phyloP scores from a whole-genome alignment of 495 filamentous ascomycete genomes.

The Neurospora intermedia region DNA sequence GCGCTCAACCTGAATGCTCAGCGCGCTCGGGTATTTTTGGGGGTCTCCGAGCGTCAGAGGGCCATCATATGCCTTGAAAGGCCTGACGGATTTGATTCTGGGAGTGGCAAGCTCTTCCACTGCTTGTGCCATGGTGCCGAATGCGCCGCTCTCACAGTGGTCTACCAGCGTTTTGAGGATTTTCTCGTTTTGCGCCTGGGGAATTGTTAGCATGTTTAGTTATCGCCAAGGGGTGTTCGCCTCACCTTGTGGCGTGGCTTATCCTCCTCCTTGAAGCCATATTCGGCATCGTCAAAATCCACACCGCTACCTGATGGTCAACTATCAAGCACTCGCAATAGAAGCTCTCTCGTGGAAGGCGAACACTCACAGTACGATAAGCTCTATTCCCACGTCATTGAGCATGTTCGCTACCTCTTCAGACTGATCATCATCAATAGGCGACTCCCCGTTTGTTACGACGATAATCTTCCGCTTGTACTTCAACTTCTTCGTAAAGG shows the following conservation, averaged over 20 bases:
- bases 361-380: slow-evolving; percentile 62
- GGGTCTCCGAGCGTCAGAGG: slow-evolving; percentile 70
- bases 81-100: slow-evolving; percentile 58
- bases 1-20: slow-evolving; percentile 79
- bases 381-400: slow-evolving; percentile 62
- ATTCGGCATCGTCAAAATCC: slow-evolving; percentile 91
- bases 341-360: neutral
- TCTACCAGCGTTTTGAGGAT: slow-evolving; percentile 53
- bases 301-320: slow-evolving; percentile 50
- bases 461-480: slow-evolving; percentile 74
- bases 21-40: slow-evolving; percentile 57
- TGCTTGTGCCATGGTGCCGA: slow-evolving; percentile 77
- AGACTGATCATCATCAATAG: slow-evolving; percentile 56
- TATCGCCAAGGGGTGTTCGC: neutral
- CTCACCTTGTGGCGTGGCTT: slow-evolving; percentile 59
- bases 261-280: slow-evolving; percentile 85
- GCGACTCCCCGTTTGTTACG: slow-evolving; percentile 66
- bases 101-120: slow-evolving; percentile 62
- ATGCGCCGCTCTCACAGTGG: slow-evolving; percentile 50
- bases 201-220: neutral
- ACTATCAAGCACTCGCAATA: neutral
- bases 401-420: slow-evolving; percentile 60
- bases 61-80: slow-evolving; percentile 70
- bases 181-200: slow-evolving; percentile 48
- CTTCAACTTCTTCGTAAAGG: slow-evolving; percentile 78